These are phyloP conservation scores for Cyanodermella asteris DNA, from an alignment of 2,329 filamentous ascomycete genomes.

Conservation along the genomic window DNA sequence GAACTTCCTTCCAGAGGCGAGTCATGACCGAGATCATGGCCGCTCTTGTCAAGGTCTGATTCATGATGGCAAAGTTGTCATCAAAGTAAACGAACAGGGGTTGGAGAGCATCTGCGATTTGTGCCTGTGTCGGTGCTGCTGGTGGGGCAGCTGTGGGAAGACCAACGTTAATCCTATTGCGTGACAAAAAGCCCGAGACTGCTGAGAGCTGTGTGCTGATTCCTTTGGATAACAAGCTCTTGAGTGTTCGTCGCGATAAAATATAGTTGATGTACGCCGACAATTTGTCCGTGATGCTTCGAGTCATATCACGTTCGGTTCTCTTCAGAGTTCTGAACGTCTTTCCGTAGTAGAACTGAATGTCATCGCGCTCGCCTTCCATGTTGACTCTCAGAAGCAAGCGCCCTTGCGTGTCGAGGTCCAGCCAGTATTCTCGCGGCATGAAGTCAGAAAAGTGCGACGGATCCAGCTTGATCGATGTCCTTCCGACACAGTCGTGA, in stretches of 20 bases:
- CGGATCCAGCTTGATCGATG: slow-evolving; percentile 96
- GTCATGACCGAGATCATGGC: slow-evolving; percentile 99
- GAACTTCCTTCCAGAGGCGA: slow-evolving; percentile 88
- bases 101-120: slow-evolving; percentile 61
- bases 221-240: slow-evolving; percentile 49
- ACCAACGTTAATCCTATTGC: no score
- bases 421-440: slow-evolving; percentile 91
- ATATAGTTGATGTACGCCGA: slow-evolving; percentile 82
- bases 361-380: slow-evolving; percentile 96
- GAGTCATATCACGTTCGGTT: slow-evolving; percentile 92
- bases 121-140: slow-evolving; percentile 43
- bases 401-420: slow-evolving; percentile 84
- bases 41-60: slow-evolving; percentile 75
- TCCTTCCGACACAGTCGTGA: slow-evolving; percentile 89
- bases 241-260: slow-evolving; percentile 62
- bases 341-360: slow-evolving; percentile 96
- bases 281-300: slow-evolving; percentile 94
- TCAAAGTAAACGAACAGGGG: slow-evolving; percentile 88
- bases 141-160: slow-evolving; percentile 23
- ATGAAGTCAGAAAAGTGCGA: slow-evolving; percentile 90
- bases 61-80: slow-evolving; percentile 98
- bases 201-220: slow-evolving; percentile 50
- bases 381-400: slow-evolving; percentile 82
- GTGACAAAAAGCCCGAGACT: slow-evolving; percentile 45
- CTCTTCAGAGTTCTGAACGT: slow-evolving; percentile 87